Conservation (phyloP, 2,329 filamentous ascomycete species). For the Aspergillus terreus region DNA sequence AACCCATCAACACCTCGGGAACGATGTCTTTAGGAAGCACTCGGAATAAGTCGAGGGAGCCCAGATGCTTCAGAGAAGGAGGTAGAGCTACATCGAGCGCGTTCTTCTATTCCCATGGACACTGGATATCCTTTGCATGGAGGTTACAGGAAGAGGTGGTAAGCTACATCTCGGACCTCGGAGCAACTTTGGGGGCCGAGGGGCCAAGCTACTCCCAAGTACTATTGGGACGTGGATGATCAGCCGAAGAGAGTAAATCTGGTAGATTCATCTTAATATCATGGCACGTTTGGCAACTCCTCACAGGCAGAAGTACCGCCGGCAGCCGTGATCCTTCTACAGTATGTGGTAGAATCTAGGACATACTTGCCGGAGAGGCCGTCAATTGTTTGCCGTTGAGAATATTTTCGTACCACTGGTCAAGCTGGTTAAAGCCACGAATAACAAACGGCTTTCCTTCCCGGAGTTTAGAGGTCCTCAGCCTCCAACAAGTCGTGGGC, state of each 20-base stretch:
- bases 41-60: slow-evolving; percentile 32
- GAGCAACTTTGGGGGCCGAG: slow-evolving; percentile 6
- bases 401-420: slow-evolving; percentile 21
- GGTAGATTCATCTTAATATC: slow-evolving; percentile 31
- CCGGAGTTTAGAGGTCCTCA: slow-evolving; percentile 25
- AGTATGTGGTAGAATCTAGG: not conserved
- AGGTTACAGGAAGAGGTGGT: slow-evolving; percentile 23
- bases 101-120: slow-evolving; percentile 29
- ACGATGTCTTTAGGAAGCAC: slow-evolving; percentile 30
- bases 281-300: slow-evolving; percentile 32
- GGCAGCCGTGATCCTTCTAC: not conserved
- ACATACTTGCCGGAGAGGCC: slow-evolving; percentile 30
- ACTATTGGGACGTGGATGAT: slow-evolving; percentile 2
- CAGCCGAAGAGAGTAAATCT: slow-evolving; percentile 22
- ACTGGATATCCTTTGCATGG: slow-evolving; percentile 33
- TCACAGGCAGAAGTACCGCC: slow-evolving; percentile 28
- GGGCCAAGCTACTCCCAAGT: slow-evolving; percentile 19
- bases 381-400: slow-evolving; percentile 30
- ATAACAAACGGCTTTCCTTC: slow-evolving; percentile 33
- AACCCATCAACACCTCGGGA: slow-evolving; percentile 37
- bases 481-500: slow-evolving; percentile 6
- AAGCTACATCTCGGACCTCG: slow-evolving; percentile 2
- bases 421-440: slow-evolving; percentile 29
- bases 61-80: slow-evolving; percentile 29
- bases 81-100: slow-evolving; percentile 28